These are phyloP conservation scores for Aureobasidium namibiae DNA, from an alignment of 2,329 filamentous ascomycete genomes.

Conservation along the genomic window DNA sequence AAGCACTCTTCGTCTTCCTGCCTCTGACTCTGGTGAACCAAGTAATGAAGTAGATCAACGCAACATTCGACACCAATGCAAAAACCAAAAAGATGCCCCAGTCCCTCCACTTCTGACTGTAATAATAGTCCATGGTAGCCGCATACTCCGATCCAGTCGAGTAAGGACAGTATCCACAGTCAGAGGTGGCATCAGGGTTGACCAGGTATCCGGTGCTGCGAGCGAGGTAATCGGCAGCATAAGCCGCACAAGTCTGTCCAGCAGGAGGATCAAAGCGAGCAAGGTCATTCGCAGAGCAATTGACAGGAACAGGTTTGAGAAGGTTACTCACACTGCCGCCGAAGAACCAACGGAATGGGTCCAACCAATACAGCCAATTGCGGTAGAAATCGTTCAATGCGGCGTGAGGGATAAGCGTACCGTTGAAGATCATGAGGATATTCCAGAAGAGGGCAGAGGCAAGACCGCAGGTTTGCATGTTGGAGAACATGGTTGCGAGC, in stretches of 20 bases:
- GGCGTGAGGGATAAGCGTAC: constrained; percentile 8
- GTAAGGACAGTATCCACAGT: constrained; percentile 14
- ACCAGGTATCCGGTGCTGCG: constrained; percentile 30
- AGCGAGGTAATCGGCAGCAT: constrained; percentile 31
- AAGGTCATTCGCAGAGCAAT: constrained; percentile 29
- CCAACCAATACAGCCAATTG: constrained; percentile 51
- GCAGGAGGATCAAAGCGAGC: constrained; percentile 28
- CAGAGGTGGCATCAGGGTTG: constrained; percentile 30
- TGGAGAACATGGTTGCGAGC: constrained; percentile 1
- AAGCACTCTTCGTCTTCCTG: constrained; percentile 1
- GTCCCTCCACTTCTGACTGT: constrained; percentile 12
- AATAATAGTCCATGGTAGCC: constrained; percentile 8
- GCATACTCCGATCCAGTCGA: constrained; percentile 12
- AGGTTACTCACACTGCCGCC: constrained; percentile 37
- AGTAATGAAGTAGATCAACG: constrained; percentile 10
- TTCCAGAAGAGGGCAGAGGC: constrained; percentile 13
- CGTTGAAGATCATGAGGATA: constrained; percentile 13
- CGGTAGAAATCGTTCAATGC: constrained; percentile 12
- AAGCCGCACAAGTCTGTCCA: constrained; percentile 31
- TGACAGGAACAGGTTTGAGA: constrained; percentile 40
- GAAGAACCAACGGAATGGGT: constrained; percentile 36
- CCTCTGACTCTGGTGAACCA: constrained; percentile 10
- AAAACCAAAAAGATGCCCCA: constrained; percentile 9
- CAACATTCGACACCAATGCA: constrained; percentile 6
- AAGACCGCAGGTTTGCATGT: constrained; percentile 14